These are phyloP conservation scores for Hyparrhenia diplandra DNA, from an alignment of 176 grass and related monocot species.

Conservation along the genomic window DNA sequence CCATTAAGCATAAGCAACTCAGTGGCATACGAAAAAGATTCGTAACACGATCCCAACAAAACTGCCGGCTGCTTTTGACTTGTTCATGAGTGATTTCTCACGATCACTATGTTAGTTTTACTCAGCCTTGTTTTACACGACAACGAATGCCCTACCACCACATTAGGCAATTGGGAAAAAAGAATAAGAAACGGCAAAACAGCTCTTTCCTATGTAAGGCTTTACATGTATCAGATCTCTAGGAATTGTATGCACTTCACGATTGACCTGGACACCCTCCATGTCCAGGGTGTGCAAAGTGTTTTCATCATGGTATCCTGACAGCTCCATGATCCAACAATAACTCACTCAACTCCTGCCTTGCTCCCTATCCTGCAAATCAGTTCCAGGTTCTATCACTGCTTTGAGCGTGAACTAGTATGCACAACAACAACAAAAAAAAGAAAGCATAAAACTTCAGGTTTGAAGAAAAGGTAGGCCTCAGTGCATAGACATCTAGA, in stretches of 20 bases:
- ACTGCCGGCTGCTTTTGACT: conserved; percentile 4
- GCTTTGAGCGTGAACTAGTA: not conserved
- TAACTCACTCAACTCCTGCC: conserved; percentile 47
- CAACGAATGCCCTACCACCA: conserved; percentile 13
- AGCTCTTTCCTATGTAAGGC: conserved; percentile 23
- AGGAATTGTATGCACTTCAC: conserved; percentile 35
- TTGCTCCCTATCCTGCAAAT: conserved; percentile 43
- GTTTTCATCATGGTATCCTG: conserved; percentile 1
- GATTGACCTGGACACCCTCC: not conserved
- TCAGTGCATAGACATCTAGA: not conserved
- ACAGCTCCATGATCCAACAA: not conserved
- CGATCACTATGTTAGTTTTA: not conserved
- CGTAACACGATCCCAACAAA: conserved; percentile 19
- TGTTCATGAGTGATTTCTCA: conserved; percentile 5
- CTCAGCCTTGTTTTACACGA: conserved; percentile 2
- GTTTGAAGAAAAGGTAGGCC: not conserved
- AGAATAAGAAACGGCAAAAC: not conserved
- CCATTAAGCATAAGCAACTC: not conserved
- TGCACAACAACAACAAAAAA: not conserved
- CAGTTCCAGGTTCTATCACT: conserved; percentile 25
- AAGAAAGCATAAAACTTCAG: not conserved
- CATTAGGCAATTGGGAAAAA: conserved; percentile 5
- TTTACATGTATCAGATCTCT: conserved; percentile 42
- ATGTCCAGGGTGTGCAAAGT: not conserved
- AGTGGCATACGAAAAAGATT: not conserved